Percentiles rank a stretch among this genome's conserved stretches.
Evolutionary conservation across 73 alveolate genomes (phyloP).

Genomic region (Uronychia setigera): DNA sequence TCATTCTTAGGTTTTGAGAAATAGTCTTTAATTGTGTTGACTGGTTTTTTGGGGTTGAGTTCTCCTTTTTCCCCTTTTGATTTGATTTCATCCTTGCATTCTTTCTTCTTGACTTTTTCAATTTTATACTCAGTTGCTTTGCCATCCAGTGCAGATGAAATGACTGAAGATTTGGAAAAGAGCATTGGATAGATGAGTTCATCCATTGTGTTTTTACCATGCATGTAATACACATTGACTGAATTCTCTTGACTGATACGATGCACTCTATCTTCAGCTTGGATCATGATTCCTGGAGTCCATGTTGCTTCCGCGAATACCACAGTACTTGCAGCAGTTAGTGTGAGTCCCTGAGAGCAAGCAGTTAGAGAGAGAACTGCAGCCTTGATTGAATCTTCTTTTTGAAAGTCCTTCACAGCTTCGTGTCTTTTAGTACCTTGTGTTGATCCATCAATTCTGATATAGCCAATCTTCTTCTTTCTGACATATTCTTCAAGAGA

Average conservation of each 20-base stretch:
- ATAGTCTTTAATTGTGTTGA: neutral
- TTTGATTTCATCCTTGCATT: neutral
- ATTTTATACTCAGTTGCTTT: conserved; percentile 22
- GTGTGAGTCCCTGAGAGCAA: conserved; percentile 89
- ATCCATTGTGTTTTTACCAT: conserved; percentile 86
- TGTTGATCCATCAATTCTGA: conserved; percentile 79
- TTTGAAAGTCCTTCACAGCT: conserved; percentile 75
- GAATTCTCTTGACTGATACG: conserved; percentile 90
- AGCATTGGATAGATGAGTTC: conserved; percentile 74
- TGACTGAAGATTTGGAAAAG: conserved; percentile 47
- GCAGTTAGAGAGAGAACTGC: conserved; percentile 89
- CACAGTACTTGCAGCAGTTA: conserved; percentile 92
- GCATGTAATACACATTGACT: conserved; percentile 87
- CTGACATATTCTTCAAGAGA: conserved; percentile 54
- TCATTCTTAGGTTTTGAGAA: neutral
- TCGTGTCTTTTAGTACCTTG: conserved; percentile 67
- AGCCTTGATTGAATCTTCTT: conserved; percentile 60
- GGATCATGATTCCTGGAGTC: conserved; percentile 95
- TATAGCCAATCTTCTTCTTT: conserved; percentile 51
- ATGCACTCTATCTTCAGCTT: conserved; percentile 98
- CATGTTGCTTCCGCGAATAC: conserved; percentile 96
- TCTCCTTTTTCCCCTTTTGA: neutral
- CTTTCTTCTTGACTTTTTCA: neutral
- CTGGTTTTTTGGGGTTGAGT: neutral
- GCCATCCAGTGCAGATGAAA: conserved; percentile 68